A percentile compares a stretch with the other conserved stretches of the same genome.
These are phyloP conservation scores for Syncephalastrum monosporum DNA, from an alignment of 371 early-diverging fungal species.

Conservation along the genomic window DNA sequence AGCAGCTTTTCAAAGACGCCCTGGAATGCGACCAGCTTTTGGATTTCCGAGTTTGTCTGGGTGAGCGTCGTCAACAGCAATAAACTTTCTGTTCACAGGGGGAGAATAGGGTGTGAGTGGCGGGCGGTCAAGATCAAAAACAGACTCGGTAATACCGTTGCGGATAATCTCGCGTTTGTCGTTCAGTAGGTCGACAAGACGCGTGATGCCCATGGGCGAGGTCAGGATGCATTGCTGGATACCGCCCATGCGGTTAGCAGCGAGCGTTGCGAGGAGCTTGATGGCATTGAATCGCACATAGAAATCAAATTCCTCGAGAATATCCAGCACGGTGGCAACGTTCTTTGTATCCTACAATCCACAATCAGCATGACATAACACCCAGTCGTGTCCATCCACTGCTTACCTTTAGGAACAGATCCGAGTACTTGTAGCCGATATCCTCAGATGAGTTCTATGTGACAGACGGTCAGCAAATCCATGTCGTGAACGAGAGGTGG, in stretches of 20 bases:
- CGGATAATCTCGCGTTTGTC: slow-evolving; percentile 93
- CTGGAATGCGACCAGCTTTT: slow-evolving; percentile 97
- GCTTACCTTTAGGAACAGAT: slow-evolving; percentile 49
- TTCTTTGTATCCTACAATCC: slow-evolving; percentile 66
- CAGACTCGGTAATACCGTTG: slow-evolving; percentile 63
- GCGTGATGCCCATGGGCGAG: slow-evolving; percentile 87
- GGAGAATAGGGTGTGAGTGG: not conserved
- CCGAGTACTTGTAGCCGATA: slow-evolving; percentile 45
- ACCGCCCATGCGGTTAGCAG: slow-evolving; percentile 60
- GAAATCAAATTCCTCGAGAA: slow-evolving; percentile 89
- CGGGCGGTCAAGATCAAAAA: too few relatives aligned
- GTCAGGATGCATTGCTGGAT: slow-evolving; percentile 87
- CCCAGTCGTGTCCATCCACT: not conserved
- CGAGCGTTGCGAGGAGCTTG: slow-evolving; percentile 77
- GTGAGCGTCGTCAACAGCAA: slow-evolving; percentile 87
- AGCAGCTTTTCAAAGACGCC: slow-evolving; percentile 92
- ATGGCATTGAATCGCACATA: slow-evolving; percentile 90
- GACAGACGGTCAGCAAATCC: not conserved
- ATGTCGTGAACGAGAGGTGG: not conserved
- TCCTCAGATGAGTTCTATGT: slow-evolving; percentile 40
- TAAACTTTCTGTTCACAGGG: slow-evolving; percentile 73
- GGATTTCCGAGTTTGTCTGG: slow-evolving; percentile 89
- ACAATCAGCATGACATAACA: not conserved
- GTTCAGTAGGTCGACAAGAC: slow-evolving; percentile 90
- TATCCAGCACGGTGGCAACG: slow-evolving; percentile 77